These are phyloP conservation scores for Salvia hispanica DNA, from an alignment of 257 asterid genomes.

Conservation along the genomic window DNA sequence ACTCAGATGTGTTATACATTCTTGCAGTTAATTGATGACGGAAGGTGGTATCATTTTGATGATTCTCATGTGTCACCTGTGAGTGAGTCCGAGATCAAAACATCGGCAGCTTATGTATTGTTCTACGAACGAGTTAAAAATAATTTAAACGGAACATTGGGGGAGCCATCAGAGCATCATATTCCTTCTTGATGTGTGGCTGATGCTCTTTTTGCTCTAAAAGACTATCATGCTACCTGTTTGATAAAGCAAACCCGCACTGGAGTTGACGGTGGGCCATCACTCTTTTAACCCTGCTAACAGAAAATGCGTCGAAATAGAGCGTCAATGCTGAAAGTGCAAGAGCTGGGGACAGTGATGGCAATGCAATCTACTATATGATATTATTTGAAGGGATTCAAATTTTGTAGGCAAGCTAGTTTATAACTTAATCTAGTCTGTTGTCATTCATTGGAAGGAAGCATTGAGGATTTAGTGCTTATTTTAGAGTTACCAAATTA, in stretches of 20 bases:
- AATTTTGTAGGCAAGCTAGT: conserved; percentile 24
- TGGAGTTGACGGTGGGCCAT: conserved; percentile 21
- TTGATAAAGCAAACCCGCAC: neutral
- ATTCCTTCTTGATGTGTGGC: conserved; percentile 36
- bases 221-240: conserved; percentile 3
- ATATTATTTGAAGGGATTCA: conserved; percentile 16
- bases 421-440: conserved; percentile 11
- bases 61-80: conserved; percentile 50
- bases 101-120: conserved; percentile 93
- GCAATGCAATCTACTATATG: neutral
- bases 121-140: conserved; percentile 73
- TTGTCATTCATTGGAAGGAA: conserved; percentile 19
- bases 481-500: neutral
- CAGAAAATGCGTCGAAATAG: neutral
- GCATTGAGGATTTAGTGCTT: neutral
- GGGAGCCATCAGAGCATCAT: conserved; percentile 47
- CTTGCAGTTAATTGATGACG: conserved; percentile 35
- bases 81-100: conserved; percentile 23
- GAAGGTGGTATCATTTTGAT: conserved; percentile 81
- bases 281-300: neutral
- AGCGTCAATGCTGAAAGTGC: neutral
- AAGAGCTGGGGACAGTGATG: conserved; percentile 1
- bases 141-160: conserved; percentile 37
- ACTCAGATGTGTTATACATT: neutral
- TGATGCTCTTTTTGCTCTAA: neutral